Evolutionary conservation across 192 early-diverging fungal genomes (phyloP).

Genomic region (Backusella mclennaniae): DNA sequence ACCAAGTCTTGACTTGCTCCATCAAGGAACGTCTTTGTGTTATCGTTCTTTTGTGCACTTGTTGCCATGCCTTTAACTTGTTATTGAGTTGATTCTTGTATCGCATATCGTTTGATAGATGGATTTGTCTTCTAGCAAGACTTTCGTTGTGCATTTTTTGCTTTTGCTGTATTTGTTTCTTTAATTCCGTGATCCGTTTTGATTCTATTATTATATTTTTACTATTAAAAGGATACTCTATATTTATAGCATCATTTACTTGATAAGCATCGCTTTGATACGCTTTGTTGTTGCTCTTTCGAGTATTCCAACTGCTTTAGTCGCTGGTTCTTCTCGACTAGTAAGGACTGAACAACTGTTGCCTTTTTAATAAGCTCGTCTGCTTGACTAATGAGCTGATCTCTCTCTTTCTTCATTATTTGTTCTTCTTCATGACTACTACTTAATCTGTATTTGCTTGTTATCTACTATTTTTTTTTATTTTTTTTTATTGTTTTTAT

Average conservation of each 20-base stretch:
- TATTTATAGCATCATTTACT: constrained; percentile 7
- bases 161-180: constrained; percentile 5
- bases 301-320: not conserved
- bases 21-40: constrained; percentile 48
- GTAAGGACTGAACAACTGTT: constrained; percentile 1
- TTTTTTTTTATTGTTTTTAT: not conserved
- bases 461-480: not conserved
- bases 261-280: not conserved
- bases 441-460: not conserved
- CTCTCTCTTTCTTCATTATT: not conserved
- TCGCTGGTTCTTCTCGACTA: constrained; percentile 23
- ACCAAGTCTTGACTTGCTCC: constrained; percentile 46
- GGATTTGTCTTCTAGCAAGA: not conserved
- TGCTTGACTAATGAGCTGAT: constrained; percentile 18
- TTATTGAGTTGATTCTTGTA: not conserved
- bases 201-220: not conserved
- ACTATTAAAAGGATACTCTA: not conserved
- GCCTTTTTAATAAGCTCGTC: constrained; percentile 12
- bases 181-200: not conserved
- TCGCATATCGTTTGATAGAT: not conserved
- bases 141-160: not conserved
- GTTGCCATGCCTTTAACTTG: constrained; percentile 32
- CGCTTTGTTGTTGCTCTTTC: not conserved
- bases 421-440: not conserved
- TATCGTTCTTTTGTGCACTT: constrained; percentile 38